A percentile compares a stretch with the other conserved stretches of the same genome.
Conservation (phyloP, 352 stramenopile species). For the Phytophthora pseudosyringae region DNA sequence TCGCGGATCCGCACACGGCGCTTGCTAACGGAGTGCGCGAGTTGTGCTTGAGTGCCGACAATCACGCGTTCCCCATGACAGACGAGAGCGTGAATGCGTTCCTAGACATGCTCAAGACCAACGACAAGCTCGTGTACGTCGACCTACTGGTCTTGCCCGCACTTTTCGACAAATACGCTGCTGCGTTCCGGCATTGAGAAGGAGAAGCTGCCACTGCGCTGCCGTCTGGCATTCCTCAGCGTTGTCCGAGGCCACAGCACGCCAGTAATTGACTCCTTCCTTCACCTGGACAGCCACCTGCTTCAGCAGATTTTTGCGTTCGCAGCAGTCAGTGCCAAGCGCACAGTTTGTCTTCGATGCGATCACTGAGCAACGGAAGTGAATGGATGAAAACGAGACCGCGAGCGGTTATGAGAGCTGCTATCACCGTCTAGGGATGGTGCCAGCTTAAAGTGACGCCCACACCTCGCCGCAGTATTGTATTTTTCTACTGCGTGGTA, state of each 20-base stretch:
- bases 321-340: conserved; percentile 30
- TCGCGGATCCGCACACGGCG: conserved; percentile 21
- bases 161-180: conserved; percentile 32
- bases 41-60: conserved; percentile 35
- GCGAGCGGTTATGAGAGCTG: conserved; percentile 9
- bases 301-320: conserved; percentile 33
- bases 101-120: conserved; percentile 28
- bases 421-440: not conserved
- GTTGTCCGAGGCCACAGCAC: conserved; percentile 22
- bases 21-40: conserved; percentile 29
- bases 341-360: conserved; percentile 34
- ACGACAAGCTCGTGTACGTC: conserved; percentile 37
- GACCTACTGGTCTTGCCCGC: conserved; percentile 28
- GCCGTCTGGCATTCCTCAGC: conserved; percentile 37
- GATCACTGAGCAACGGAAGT: conserved; percentile 25
- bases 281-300: conserved; percentile 33
- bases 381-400: not conserved
- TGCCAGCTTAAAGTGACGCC: no score
- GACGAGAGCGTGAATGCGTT: conserved; percentile 30
- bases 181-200: conserved; percentile 35
- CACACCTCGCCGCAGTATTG: no score
- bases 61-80: conserved; percentile 29
- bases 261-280: conserved; percentile 11
- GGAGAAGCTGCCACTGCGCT: conserved; percentile 30
- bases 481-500: no score